phyloP scores from a whole-genome alignment of 768 basidiomycete species.

The Calvatia gigantea region DNA sequence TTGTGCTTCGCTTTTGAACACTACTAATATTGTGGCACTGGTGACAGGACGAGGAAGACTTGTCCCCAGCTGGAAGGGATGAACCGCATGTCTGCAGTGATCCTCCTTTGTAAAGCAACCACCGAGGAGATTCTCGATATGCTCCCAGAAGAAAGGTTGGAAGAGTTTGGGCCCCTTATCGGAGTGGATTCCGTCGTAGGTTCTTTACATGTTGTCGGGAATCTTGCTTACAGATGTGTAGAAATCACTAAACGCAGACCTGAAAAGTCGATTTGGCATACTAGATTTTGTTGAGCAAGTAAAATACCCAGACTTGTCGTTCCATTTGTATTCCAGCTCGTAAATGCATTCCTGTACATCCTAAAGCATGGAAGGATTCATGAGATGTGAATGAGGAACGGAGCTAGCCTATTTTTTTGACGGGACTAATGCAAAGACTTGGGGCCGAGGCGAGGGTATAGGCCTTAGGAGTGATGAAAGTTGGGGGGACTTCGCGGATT shows the following conservation, averaged over 20 bases:
- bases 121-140: conserved; percentile 55
- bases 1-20: not conserved
- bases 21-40: not conserved
- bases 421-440: no score
- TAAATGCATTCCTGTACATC: no score
- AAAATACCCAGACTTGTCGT: no score
- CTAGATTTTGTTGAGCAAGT: no score
- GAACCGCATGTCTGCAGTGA: conserved; percentile 67
- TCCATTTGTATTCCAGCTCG: no score
- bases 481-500: no score
- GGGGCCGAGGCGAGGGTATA: no score
- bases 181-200: conserved; percentile 54
- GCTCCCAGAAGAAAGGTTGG: conserved; percentile 42
- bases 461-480: no score
- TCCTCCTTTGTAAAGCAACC: conserved; percentile 53
- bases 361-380: no score
- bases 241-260: not conserved
- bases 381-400: no score
- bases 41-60: conserved; percentile 55
- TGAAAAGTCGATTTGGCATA: not conserved
- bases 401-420: no score
- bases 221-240: not conserved
- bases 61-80: conserved; percentile 57
- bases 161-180: conserved; percentile 42
- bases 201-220: conserved; percentile 1